Evolutionary conservation across 2,329 filamentous ascomycete species (phyloP), one percentile per base, ranked within the genome.

Genomic region (Fusarium sp.): DNA sequence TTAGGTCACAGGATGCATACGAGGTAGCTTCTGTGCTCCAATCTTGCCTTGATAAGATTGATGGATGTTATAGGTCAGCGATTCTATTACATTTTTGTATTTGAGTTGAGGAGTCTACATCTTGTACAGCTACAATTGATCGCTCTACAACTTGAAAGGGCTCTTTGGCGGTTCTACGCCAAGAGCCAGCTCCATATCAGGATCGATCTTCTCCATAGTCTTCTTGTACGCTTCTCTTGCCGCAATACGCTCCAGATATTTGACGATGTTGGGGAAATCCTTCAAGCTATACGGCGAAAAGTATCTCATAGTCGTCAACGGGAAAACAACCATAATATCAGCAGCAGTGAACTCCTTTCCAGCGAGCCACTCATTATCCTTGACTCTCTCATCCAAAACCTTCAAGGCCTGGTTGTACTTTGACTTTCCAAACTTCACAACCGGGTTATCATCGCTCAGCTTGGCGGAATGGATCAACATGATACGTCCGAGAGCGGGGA

Each of bases 311-410:
- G 88, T 91, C 1, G 88, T 90, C 34, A 92, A 77, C 15, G 82
- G 80, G 71, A 85, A 90, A 1, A 89, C 82, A 6, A 79, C 80
- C 88, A 92, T 91, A 38, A 91, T 80, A 76, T 92, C 90, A 2
- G 90, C 90, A 1, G 82, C 87, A 0, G 87, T 91, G 60, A 92
- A 87, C 51, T 88, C 81, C 0, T 83, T 78, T 4, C 89, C 90
- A 0, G 86, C 88, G 23, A 92, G 77, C 81, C 84, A 92, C 9
- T 79, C 74, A 36, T 80, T 84, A 2, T 77, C 63, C 4, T 67
- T 69, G 4, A 92, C 74, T 12, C 85, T 79, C 4, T 82, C 76
- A 38, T 91, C 82, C 28, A 90, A 61, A 3, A 78, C 74, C 26
- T 89, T 81, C 18, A 91, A 63, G 1, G 79, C 75, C n/a, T 66